phyloP scores from a whole-genome alignment of 139 green algal genomes.

The Zygnema cylindricum region DNA sequence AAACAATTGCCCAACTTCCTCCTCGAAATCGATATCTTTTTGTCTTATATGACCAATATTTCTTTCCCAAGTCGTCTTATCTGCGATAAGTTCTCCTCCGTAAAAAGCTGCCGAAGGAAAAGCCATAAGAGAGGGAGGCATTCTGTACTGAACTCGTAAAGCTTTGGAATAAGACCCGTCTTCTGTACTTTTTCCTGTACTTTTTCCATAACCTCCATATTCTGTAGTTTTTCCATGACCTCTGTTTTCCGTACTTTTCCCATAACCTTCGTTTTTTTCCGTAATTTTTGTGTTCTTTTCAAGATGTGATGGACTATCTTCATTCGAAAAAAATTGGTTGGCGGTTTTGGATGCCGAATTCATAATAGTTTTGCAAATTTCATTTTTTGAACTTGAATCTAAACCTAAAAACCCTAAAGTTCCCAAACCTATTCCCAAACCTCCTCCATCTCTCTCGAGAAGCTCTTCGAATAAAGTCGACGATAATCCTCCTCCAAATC shows the following conservation, averaged over 20 bases:
- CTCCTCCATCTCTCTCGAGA: slow-evolving; percentile 52
- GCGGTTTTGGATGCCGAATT: background rate
- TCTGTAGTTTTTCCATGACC: slow-evolving; percentile 5
- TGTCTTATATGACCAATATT: too few relatives aligned
- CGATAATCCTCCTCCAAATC: slow-evolving; percentile 27
- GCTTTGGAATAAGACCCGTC: background rate
- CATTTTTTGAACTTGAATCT: background rate
- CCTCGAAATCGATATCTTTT: too few relatives aligned
- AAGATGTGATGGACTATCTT: background rate
- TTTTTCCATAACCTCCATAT: background rate
- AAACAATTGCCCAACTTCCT: background rate
- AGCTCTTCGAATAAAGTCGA: slow-evolving; percentile 56
- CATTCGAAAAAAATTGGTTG: background rate
- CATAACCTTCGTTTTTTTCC: background rate
- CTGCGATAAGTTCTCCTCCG: slow-evolving; percentile 22
- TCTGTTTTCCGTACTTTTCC: background rate
- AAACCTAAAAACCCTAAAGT: background rate
- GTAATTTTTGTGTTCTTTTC: background rate
- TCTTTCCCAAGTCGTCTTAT: slow-evolving; percentile 10
- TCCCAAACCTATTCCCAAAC: background rate
- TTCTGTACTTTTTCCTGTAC: background rate
- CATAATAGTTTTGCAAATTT: background rate
- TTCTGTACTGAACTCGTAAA: slow-evolving; percentile 52
- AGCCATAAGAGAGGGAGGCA: slow-evolving; percentile 47
- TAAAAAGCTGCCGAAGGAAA: slow-evolving; percentile 61